Evolutionary conservation across 768 basidiomycete species (phyloP), one percentile per base, ranked within the genome.

Genomic region (Lepiota brunneoincarnata): DNA sequence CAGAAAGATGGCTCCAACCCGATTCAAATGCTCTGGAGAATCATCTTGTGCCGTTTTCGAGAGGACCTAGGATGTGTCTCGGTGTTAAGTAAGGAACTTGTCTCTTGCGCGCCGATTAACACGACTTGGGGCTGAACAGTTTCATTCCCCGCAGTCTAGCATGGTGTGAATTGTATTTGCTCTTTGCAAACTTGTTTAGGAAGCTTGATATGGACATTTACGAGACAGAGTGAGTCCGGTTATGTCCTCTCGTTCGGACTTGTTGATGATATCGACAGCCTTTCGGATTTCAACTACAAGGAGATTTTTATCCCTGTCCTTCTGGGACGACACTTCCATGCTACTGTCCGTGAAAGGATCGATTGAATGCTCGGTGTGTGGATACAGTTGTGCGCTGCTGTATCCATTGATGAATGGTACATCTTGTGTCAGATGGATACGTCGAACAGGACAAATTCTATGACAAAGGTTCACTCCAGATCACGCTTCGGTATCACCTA

Each of bases 11-110:
- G 78, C 64, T 77, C 3, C 61, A 65, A 21, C 58, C 64, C 6
- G 58, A 71, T 39, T 65, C 69, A 6, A 59, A 62, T 12, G 63
- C 69, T 14, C 68, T 77, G 21, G 75, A 76, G 18, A 66, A 67
- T 18, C 71, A 73, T 52, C 64, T 78, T 9, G 73, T 75, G 5
- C 60, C 71, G 11, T 77, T 79, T 57, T 73, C 73, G 24, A 75
- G 72, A 58, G 77, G 76, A 0, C 73, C 75, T 6, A 61, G 77
- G 23, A 72, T 70, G 45, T 79, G 77, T 53, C 50, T 77, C 6
- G 76, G 75, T 9, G 69, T 76, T 17, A 76, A 76, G 74, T 77
- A 44, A 26, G 74, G 59, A 21, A 15, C 39, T 49, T 20, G 24
- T 21, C 26, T 40, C 36, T 31, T 10, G 7, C 11, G 7, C 7